A percentile compares a stretch with the other conserved stretches of the same genome.
Conservation (phyloP, 2,329 filamentous ascomycete genomes). For the Scedosporium minutisporum region DNA sequence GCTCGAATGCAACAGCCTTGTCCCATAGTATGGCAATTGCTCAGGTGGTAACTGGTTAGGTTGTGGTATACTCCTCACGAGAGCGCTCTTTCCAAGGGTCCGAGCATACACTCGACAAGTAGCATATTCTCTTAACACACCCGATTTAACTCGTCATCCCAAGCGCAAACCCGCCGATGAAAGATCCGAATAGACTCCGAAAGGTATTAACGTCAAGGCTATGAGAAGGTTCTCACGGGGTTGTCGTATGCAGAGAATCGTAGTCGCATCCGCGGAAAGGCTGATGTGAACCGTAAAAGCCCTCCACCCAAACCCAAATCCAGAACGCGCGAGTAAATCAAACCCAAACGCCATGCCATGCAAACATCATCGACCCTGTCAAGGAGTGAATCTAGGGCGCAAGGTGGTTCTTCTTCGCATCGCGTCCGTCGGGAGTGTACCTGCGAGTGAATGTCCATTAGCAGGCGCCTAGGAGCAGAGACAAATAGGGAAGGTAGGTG, state of each 20-base stretch:
- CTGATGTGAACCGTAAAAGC: background rate
- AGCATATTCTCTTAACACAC: too few relatives aligned
- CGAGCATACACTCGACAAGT: too few relatives aligned
- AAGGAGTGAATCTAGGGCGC: constrained; percentile 12
- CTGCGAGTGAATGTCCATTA: constrained; percentile 20
- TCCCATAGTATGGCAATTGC: too few relatives aligned
- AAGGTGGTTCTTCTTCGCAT: constrained; percentile 49
- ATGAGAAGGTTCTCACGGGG: background rate
- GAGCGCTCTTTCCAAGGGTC: too few relatives aligned
- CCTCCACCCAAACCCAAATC: background rate
- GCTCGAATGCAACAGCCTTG: too few relatives aligned
- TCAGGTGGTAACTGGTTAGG: too few relatives aligned
- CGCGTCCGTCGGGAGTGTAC: constrained; percentile 53
- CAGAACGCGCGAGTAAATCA: background rate
- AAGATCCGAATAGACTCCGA: too few relatives aligned
- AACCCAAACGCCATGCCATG: constrained; percentile 15
- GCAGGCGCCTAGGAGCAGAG: background rate
- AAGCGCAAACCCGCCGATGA: too few relatives aligned
- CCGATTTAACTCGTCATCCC: too few relatives aligned
- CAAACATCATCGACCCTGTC: constrained; percentile 7
- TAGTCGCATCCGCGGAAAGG: background rate
- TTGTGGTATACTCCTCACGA: too few relatives aligned
- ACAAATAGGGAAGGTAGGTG: background rate
- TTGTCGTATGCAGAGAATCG: background rate
- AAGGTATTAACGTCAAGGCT: too few relatives aligned